A percentile compares a stretch with the other conserved stretches of the same genome.
phyloP scores from a whole-genome alignment of 345 rosid species.

The Excoecaria agallocha region DNA sequence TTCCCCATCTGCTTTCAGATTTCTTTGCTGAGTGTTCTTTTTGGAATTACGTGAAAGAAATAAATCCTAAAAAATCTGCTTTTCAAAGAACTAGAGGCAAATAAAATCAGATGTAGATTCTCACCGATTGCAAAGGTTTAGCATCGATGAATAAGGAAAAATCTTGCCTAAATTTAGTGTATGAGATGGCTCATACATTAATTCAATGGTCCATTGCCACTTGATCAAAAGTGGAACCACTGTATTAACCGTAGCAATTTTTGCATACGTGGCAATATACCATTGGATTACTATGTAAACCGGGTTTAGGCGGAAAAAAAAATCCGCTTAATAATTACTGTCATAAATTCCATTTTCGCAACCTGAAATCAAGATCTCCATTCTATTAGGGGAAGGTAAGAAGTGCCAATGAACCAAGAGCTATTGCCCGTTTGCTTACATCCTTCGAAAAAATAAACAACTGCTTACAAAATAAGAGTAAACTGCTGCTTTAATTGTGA shows the following conservation, averaged over 20 bases:
- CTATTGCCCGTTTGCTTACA: neutral
- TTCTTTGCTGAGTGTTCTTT: neutral
- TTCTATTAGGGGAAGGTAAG: neutral
- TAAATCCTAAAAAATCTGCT: constrained; percentile 3
- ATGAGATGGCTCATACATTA: too few species aligned
- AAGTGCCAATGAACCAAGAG: neutral
- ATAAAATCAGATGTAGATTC: neutral
- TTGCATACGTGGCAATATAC: too few species aligned
- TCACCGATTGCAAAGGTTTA: neutral
- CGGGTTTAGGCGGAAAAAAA: too few species aligned
- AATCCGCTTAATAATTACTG: too few species aligned
- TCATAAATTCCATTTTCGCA: too few species aligned
- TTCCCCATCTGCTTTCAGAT: neutral
- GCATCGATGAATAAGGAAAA: neutral
- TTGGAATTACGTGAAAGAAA: neutral
- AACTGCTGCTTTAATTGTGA: neutral
- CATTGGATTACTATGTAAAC: too few species aligned
- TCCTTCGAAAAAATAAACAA: neutral
- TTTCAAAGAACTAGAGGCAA: neutral
- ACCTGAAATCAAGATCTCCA: neutral
- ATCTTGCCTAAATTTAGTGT: too few species aligned
- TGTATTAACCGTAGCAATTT: too few species aligned
- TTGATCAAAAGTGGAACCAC: too few species aligned
- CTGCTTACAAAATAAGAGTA: constrained; percentile 4
- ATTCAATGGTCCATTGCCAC: too few species aligned